These are phyloP conservation scores for Apiosordaria backusii DNA, from an alignment of 495 filamentous ascomycete genomes.

Conservation along the genomic window DNA sequence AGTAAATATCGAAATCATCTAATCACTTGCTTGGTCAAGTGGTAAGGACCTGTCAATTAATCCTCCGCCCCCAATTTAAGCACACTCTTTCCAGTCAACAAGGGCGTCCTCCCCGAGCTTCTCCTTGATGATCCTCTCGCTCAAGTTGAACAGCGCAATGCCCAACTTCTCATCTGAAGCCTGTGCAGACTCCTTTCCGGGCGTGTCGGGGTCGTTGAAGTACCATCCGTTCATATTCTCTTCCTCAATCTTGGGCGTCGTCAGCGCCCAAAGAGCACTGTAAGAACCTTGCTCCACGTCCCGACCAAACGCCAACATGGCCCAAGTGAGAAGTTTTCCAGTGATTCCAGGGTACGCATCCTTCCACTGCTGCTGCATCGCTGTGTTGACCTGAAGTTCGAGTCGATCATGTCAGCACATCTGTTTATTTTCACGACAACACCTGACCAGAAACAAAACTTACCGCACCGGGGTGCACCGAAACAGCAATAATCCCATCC, in stretches of 20 bases:
- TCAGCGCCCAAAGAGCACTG: constrained; percentile 42
- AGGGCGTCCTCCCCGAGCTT: constrained; percentile 43
- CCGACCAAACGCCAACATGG: constrained; percentile 34
- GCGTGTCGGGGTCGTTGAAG: constrained; percentile 35
- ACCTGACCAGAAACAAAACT: constrained; percentile 2
- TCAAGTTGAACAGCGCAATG: constrained; percentile 41
- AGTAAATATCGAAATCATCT: too few species aligned
- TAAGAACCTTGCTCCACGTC: constrained; percentile 43
- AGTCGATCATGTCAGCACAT: neutral
- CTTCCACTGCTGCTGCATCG: constrained; percentile 49
- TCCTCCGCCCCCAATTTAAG: neutral
- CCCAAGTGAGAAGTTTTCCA: constrained; percentile 36
- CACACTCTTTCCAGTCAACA: constrained; percentile 31
- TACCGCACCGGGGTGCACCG: constrained; percentile 45
- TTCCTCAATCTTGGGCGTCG: constrained; percentile 41
- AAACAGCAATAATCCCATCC: constrained; percentile 40
- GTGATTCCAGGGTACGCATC: constrained; percentile 44
- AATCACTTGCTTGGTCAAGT: too few species aligned
- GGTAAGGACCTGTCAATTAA: too few species aligned
- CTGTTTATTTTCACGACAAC: neutral
- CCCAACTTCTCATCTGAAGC: constrained; percentile 42
- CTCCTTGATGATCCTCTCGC: constrained; percentile 39
- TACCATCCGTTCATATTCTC: constrained; percentile 43
- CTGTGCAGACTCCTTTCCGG: constrained; percentile 37
- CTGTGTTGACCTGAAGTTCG: constrained; percentile 39